Evolutionary conservation across 1,139 yeast species (phyloP).

Genomic region (Ogataea hybrid): DNA sequence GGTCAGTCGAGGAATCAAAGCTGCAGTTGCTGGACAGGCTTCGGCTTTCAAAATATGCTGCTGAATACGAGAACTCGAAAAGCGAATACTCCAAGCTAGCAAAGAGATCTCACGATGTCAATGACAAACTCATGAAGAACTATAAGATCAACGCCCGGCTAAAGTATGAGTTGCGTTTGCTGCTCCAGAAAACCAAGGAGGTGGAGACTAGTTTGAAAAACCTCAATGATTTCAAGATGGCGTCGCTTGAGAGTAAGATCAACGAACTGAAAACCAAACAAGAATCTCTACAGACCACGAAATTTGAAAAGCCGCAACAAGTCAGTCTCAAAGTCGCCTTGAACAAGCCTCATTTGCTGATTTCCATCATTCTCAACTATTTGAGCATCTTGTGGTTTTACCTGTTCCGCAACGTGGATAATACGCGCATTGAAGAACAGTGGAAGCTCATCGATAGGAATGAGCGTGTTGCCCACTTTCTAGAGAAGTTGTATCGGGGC

Average conservation of each 20-base stretch:
- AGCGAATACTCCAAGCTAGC: slow-evolving; percentile 22
- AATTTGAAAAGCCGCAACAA: neutral
- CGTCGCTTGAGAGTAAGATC: slow-evolving; percentile 22
- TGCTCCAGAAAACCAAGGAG: slow-evolving; percentile 73
- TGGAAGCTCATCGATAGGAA: slow-evolving; percentile 30
- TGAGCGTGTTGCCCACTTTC: slow-evolving; percentile 23
- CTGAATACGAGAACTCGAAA: slow-evolving; percentile 17
- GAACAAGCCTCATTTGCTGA: slow-evolving; percentile 22
- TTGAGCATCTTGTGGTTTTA: slow-evolving; percentile 14
- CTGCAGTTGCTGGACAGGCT: slow-evolving; percentile 13
- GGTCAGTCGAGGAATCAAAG: slow-evolving; percentile 8
- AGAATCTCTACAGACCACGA: neutral
- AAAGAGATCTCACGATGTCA: slow-evolving; percentile 26
- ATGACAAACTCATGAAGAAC: slow-evolving; percentile 55
- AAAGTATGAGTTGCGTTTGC: slow-evolving; percentile 73
- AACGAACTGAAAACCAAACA: slow-evolving; percentile 12
- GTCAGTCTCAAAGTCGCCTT: slow-evolving; percentile 13
- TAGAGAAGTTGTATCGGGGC: slow-evolving; percentile 21
- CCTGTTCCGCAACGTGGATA: slow-evolving; percentile 18
- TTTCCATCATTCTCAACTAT: slow-evolving; percentile 21
- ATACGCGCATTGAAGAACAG: slow-evolving; percentile 22
- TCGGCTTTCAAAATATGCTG: slow-evolving; percentile 11
- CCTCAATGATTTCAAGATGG: slow-evolving; percentile 41
- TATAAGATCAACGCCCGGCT: slow-evolving; percentile 73
- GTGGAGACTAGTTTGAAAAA: slow-evolving; percentile 61